These are phyloP conservation scores for Chalciporus pseudorubinellus DNA, from an alignment of 768 basidiomycete species.

Conservation along the genomic window DNA sequence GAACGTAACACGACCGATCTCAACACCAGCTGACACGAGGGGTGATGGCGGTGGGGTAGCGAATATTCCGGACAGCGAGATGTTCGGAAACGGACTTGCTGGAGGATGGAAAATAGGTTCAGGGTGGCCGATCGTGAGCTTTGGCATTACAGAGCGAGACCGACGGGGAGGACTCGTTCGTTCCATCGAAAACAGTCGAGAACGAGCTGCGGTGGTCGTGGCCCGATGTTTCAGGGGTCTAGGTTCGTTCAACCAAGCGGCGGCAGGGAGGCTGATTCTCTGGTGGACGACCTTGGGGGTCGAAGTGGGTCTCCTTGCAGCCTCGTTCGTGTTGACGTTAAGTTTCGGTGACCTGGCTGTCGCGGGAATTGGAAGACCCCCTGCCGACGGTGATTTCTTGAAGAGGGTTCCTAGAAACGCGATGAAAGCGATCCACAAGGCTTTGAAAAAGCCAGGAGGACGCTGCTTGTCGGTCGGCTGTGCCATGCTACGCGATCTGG, in stretches of 20 bases:
- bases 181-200: slow-evolving; percentile 4
- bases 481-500: background rate
- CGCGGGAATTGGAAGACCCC: slow-evolving; percentile 17
- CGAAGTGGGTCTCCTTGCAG: background rate
- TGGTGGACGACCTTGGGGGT: background rate
- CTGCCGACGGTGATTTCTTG: slow-evolving; percentile 7
- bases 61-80: slow-evolving; percentile 21
- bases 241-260: background rate
- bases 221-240: slow-evolving; percentile 12
- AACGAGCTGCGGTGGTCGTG: slow-evolving; percentile 1
- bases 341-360: slow-evolving; percentile 4
- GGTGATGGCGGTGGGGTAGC: slow-evolving; percentile 6
- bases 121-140: background rate
- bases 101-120: slow-evolving; percentile 13
- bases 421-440: slow-evolving; percentile 16
- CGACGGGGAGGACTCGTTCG: background rate
- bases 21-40: background rate
- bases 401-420: slow-evolving; percentile 13
- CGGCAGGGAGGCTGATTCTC: background rate
- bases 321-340: background rate
- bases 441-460: slow-evolving; percentile 7
- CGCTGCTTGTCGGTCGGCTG: background rate
- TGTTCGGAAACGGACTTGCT: slow-evolving; percentile 15
- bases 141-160: slow-evolving; percentile 6
- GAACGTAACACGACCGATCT: background rate